Evolutionary conservation across 345 rosid species (phyloP), one percentile per base, ranked within the genome.

Genomic region (Linum tenue): DNA sequence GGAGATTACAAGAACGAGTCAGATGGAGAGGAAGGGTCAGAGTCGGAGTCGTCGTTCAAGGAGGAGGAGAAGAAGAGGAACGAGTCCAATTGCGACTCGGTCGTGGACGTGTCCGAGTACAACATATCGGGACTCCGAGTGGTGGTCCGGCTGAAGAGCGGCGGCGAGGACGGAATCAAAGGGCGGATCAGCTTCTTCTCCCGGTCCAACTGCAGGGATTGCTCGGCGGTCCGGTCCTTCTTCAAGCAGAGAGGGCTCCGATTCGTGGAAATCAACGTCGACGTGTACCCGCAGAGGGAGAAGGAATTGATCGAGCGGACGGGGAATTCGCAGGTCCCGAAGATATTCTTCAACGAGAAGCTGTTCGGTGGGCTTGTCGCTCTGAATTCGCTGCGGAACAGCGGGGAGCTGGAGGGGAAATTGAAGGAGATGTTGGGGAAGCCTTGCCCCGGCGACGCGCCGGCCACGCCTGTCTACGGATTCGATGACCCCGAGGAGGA

Each of bases 341-440:
- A 83, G 86, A 79, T 94, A 9, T 94, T 94, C 78, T 88, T 88
- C 70, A 94, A 94, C 80, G 87, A 86, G 56, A 84, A 83, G 73
- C 73, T 81, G 35, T 77, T 94, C 9, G 99, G 99, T 0, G 97
- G 96, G 3, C 79, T 90, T 63, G 85, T 81, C 60, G 96, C 87
- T 22, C 65, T 94, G 76, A 90, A 94, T 69, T 85, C 96, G 53
- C 37, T 88, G 65, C 79, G 97, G 51, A 90, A 90, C 70, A 79
- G 88, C 42, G 95, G 89, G 2, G 78, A 60, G 31, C 82, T 88
- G 39, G 95, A 86, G 12, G 59, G 66, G 68, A 83, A 74, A 72
- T 64, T 90, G 64, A 82, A 65, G 78, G 89, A 86, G 44, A 59
- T 88, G 81, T 39, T 90, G 37, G 63, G 57, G 41, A 66, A 50